Evolutionary conservation across 192 early-diverging fungal species (phyloP), one percentile per base, ranked within the genome.

Genomic region (Entophlyctis luteolus): DNA sequence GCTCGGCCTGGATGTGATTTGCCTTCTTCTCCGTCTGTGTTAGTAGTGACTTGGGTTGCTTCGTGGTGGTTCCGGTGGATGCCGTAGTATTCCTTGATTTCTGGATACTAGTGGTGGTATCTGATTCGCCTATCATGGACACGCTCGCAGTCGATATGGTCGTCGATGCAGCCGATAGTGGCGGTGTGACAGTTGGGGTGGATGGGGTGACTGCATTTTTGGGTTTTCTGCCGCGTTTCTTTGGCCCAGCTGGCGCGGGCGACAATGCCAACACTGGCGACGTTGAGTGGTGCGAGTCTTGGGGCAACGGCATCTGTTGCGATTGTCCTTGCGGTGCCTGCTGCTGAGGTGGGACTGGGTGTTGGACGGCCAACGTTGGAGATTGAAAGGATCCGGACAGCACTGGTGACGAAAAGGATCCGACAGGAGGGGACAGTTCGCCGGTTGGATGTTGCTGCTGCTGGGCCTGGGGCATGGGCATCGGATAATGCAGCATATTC

Each of bases 1-100:
- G 55, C 33, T 57, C 55, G 23, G 55, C 55, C 29, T 33, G 28
- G 18, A 57, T 57, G 4, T 57, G 55, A 23, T 57, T 57, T 14
- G 33, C 55, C 33, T 57, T 57, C 27, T 57, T 57, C 25, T 57
- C 3, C 25, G 14, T 16, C 29, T 29, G 29, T 14, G 55, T 57
- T 16, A 57, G 25, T 18, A 57, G 33, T 14, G 55, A 25, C 37
- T 57, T 57, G 28, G 10, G 16, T 1, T 29, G 8, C 4, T 57
- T 57, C 27, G 55, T 33, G 1, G 55, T 36, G 23, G 55, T n/a
- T 10, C 10, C 10, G 33, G 33, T 14, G 10, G 25, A 53, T 20
- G 50, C 23, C 14, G 55, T 6, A 2, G 32, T 25, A 18, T 20
- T 27, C 29, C 16, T 23, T 20, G 18, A n/a, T n/a, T n/a, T n/a